Evolutionary conservation across 148 eudicot species (phyloP), one percentile per base, ranked within the genome.

Genomic region (Cornus florida): DNA sequence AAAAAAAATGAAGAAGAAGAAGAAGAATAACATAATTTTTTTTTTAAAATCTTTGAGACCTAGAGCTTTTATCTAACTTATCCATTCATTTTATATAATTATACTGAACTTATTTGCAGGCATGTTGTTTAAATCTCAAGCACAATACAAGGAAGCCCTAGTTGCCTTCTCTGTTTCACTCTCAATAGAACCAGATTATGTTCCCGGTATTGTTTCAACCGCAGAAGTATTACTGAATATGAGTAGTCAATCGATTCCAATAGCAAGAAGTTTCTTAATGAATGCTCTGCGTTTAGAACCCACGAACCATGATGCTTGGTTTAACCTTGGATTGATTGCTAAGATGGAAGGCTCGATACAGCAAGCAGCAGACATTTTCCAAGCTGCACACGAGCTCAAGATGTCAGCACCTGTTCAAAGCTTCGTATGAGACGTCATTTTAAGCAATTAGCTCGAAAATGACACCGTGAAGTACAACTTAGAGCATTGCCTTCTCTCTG

Each of bases 291-390:
- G 92, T 60, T 48, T 91, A 75, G 95, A 93, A 23, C 95, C 97
- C 12, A 92, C 89, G 6, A 92, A 91, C 70, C 91, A 92, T 38
- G 83, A 86, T 12, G 98, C 93, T 0, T 96, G 99, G 99, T 88
- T 85, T 65, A 90, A 88, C 74, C 92, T 93, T 0, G 99, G 98
- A 65, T 67, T 86, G 81, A 79, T 96, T 74, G 76, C 86, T n/a
- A 96, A 91, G 79, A 82, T 70, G 73, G 97, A 96, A 89, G 98
- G 99, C 39, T 88, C 83, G 11, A 14, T 86, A 28, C 83, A 85
- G 56, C 97, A 92, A 84, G 99, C 99, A 5, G 95, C 93, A 7
- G 99, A 95, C 14, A 88, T 86, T 77, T 96, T 93, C 83, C 98
- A 96, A 83, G 99, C 99, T 82, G 93, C 99, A 4, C 85, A 80